A percentile compares a stretch with the other conserved stretches of the same genome.
phyloP scores from a whole-genome alignment of 2,329 filamentous ascomycete genomes.

The Pyrenophora graminea region DNA sequence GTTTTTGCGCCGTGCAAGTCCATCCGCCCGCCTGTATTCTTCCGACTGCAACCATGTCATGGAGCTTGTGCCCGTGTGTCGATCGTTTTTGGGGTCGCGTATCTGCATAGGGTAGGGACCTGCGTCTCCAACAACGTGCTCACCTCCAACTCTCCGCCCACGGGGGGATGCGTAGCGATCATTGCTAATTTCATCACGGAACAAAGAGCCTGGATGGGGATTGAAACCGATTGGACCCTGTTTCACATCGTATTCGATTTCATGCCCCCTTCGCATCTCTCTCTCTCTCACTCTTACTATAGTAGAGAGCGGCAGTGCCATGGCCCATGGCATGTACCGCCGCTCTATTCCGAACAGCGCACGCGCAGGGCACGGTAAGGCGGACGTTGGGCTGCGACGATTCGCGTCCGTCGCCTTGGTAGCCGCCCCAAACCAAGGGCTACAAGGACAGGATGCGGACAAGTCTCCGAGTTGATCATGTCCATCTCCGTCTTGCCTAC shows the following conservation, averaged over 20 bases:
- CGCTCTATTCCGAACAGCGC: no score
- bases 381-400: constrained; percentile 4
- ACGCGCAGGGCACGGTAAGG: neutral
- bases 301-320: no score
- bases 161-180: no score
- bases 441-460: neutral
- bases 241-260: no score
- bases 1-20: neutral
- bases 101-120: neutral
- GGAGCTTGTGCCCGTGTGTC: neutral
- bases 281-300: no score
- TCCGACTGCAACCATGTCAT: neutral
- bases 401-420: neutral
- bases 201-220: no score
- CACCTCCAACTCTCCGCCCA: no score
- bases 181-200: no score
- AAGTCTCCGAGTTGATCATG: constrained; percentile 3
- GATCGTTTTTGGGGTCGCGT: neutral
- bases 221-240: no score
- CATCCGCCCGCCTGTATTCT: neutral
- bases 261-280: no score
- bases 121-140: neutral
- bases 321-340: no score
- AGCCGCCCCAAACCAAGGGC: neutral
- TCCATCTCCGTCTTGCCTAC: neutral